These are phyloP conservation scores for Tulasnella calospora DNA, from an alignment of 768 basidiomycete species.

Conservation along the genomic window DNA sequence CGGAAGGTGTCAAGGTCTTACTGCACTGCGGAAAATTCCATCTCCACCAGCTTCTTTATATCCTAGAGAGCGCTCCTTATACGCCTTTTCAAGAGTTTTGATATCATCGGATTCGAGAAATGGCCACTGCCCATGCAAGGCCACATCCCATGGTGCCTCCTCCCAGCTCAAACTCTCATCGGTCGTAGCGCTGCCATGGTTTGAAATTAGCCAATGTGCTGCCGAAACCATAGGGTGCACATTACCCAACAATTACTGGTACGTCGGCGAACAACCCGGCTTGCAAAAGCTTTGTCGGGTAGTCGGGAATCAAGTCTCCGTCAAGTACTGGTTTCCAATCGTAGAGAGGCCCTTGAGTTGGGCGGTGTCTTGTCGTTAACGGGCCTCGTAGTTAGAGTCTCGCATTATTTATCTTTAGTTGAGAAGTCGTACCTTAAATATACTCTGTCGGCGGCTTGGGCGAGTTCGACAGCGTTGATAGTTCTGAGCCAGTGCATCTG, in stretches of 20 bases:
- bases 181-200: background rate
- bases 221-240: no score
- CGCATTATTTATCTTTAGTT: background rate
- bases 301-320: conserved; percentile 48
- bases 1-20: background rate
- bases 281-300: conserved; percentile 47
- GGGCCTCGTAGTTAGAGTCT: background rate
- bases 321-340: conserved; percentile 47
- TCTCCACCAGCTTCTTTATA: background rate
- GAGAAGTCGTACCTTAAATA: background rate
- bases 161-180: background rate
- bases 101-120: background rate
- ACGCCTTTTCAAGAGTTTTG: background rate
- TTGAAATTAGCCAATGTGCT: background rate
- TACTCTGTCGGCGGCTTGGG: conserved; percentile 39
- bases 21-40: background rate
- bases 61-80: background rate
- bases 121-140: background rate
- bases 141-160: background rate
- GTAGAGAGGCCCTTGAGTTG: background rate
- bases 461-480: conserved; percentile 36
- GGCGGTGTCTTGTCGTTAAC: background rate
- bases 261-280: conserved; percentile 47
- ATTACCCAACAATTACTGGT: conserved; percentile 56
- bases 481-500: conserved; percentile 19